phyloP scores from a whole-genome alignment of 2,329 filamentous ascomycete genomes.

The Pseudogymnoascus sp. region DNA sequence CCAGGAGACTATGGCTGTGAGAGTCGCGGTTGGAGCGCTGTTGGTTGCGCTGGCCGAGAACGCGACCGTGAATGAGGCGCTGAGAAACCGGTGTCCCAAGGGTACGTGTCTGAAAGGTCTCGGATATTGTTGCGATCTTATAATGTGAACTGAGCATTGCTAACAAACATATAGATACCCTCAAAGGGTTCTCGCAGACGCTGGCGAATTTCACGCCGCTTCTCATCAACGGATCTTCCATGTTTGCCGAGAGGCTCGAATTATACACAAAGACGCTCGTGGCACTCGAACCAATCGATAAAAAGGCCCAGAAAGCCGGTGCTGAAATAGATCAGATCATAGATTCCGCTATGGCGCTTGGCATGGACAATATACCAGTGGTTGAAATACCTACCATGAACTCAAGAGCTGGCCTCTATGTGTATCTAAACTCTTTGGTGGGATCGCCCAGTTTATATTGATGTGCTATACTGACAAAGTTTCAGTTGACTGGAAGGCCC shows the following conservation, averaged over 20 bases:
- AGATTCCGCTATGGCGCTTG: slow-evolving; percentile 48
- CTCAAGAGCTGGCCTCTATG: slow-evolving; percentile 73
- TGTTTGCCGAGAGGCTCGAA: slow-evolving; percentile 44
- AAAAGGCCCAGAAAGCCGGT: slow-evolving; percentile 42
- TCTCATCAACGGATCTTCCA: slow-evolving; percentile 49
- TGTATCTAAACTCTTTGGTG: slow-evolving; percentile 78
- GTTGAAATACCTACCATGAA: slow-evolving; percentile 64
- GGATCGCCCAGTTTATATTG: slow-evolving; percentile 23
- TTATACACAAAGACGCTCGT: slow-evolving; percentile 51
- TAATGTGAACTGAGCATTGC: neutral
- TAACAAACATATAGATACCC: slow-evolving; percentile 31
- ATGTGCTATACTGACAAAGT: slow-evolving; percentile 22
- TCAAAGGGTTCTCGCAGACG: slow-evolving; percentile 43
- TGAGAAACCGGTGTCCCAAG: slow-evolving; percentile 47
- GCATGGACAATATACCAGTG: slow-evolving; percentile 33
- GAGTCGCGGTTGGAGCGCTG: slow-evolving; percentile 57
- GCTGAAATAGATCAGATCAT: slow-evolving; percentile 50
- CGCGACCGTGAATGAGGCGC: slow-evolving; percentile 42
- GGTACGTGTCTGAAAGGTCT: slow-evolving; percentile 32
- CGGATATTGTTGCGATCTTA: neutral
- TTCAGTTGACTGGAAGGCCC: slow-evolving; percentile 72
- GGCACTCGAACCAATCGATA: slow-evolving; percentile 46
- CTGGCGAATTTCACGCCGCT: slow-evolving; percentile 48
- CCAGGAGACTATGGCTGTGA: slow-evolving; percentile 52
- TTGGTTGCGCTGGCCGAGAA: slow-evolving; percentile 57